Conservation (phyloP, 805 yeast species). For the Nematodospora valgi region DNA sequence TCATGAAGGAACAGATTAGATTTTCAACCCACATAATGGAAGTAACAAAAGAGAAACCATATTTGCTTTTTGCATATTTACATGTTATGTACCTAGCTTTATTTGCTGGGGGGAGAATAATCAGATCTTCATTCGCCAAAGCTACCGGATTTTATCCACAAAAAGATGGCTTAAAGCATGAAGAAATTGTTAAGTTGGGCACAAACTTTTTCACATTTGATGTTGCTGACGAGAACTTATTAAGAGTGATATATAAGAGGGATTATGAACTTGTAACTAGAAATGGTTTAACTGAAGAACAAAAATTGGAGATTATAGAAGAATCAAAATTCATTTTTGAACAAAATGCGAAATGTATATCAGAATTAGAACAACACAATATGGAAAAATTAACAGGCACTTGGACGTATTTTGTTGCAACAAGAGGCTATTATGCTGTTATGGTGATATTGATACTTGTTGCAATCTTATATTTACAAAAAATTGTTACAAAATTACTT, state of each 20-base stretch:
- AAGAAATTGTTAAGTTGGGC: constrained; percentile 58
- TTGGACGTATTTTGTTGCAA: constrained; percentile 50
- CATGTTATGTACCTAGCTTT: constrained; percentile 83
- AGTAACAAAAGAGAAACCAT: constrained; percentile 59
- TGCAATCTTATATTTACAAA: constrained; percentile 31
- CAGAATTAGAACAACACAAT: constrained; percentile 68
- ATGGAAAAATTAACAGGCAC: constrained; percentile 51
- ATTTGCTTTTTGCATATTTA: constrained; percentile 71
- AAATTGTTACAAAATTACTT: constrained; percentile 19
- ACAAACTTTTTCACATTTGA: constrained; percentile 72
- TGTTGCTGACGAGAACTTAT: constrained; percentile 60
- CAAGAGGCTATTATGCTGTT: constrained; percentile 49
- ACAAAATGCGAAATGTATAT: constrained; percentile 57
- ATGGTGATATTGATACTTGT: constrained; percentile 30
- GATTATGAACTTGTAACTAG: constrained; percentile 78
- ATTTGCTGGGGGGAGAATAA: constrained; percentile 80
- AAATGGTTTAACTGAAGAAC: constrained; percentile 61
- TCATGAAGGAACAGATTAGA: constrained; percentile 57
- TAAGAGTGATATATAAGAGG: constrained; percentile 65
- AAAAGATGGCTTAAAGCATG: constrained; percentile 60
- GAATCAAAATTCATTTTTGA: constrained; percentile 65
- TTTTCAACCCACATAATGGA: constrained; percentile 59
- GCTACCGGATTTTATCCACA: constrained; percentile 76
- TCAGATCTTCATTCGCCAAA: constrained; percentile 62
- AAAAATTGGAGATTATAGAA: constrained; percentile 65